A percentile compares a stretch with the other conserved stretches of the same genome.
phyloP scores from a whole-genome alignment of 192 early-diverging fungal species.

The Backusella westeae region DNA sequence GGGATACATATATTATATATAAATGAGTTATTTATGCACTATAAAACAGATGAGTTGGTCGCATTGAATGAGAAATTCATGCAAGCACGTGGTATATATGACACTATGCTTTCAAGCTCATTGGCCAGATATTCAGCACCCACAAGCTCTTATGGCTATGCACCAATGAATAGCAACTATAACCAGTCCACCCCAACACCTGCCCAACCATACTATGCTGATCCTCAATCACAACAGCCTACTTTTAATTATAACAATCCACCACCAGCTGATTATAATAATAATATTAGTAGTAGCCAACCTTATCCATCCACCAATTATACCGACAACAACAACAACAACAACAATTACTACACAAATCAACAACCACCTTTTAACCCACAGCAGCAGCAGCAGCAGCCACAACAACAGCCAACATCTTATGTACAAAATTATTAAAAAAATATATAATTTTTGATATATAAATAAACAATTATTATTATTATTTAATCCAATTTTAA shows the following conservation, averaged over 20 bases:
- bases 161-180: neutral
- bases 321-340: slow-evolving; percentile 10
- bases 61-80: slow-evolving; percentile 72
- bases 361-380: neutral
- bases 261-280: neutral
- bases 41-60: slow-evolving; percentile 64
- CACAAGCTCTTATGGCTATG: slow-evolving; percentile 14
- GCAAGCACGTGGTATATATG: slow-evolving; percentile 69
- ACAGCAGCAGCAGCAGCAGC: neutral
- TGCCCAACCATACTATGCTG: neutral
- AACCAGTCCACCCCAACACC: neutral
- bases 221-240: neutral
- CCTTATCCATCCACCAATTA: neutral
- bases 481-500: neutral
- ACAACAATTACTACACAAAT: neutral
- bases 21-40: neutral
- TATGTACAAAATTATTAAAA: slow-evolving; percentile 4
- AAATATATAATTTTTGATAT: neutral
- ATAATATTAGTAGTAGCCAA: neutral
- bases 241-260: neutral
- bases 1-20: neutral
- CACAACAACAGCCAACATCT: neutral
- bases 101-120: slow-evolving; percentile 65
- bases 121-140: slow-evolving; percentile 54
- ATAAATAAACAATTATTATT: neutral